phyloP scores from a whole-genome alignment of 2,329 filamentous ascomycete genomes.

The Diaporthe citri region DNA sequence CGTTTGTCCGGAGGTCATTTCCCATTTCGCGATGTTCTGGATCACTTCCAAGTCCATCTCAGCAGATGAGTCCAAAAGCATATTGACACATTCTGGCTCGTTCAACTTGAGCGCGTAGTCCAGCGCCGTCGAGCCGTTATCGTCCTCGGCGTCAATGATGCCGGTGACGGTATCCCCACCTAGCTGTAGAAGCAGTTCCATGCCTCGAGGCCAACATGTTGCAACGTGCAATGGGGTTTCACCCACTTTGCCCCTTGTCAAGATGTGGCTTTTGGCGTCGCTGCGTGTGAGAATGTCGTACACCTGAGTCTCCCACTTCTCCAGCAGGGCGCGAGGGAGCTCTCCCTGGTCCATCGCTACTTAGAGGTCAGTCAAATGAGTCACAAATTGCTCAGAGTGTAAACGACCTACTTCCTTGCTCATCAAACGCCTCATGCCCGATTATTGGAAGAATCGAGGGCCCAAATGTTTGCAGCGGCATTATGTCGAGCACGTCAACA shows the following conservation, averaged over 20 bases:
- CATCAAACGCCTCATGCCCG: background rate
- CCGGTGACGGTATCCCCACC: background rate
- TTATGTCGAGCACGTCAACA: background rate
- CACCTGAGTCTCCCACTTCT: background rate
- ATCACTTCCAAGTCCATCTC: background rate
- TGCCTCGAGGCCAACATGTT: background rate
- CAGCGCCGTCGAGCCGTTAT: background rate
- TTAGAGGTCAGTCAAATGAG: background rate
- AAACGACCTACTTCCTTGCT: background rate
- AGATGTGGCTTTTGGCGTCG: background rate
- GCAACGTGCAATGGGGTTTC: slow-evolving; percentile 8
- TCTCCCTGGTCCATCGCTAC: background rate
- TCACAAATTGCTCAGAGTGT: background rate
- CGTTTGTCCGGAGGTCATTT: background rate
- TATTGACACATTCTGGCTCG: background rate
- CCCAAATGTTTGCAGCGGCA: background rate
- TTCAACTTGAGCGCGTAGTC: slow-evolving; percentile 7
- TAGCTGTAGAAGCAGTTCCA: background rate
- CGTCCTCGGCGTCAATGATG: slow-evolving; percentile 4
- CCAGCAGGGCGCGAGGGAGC: background rate
- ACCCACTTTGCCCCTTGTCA: background rate
- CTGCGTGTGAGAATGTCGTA: background rate
- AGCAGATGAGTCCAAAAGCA: background rate
- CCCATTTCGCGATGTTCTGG: background rate
- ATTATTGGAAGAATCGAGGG: background rate